These are phyloP conservation scores for Fusarium sacchari DNA, from an alignment of 2,329 filamentous ascomycete genomes.

Conservation along the genomic window DNA sequence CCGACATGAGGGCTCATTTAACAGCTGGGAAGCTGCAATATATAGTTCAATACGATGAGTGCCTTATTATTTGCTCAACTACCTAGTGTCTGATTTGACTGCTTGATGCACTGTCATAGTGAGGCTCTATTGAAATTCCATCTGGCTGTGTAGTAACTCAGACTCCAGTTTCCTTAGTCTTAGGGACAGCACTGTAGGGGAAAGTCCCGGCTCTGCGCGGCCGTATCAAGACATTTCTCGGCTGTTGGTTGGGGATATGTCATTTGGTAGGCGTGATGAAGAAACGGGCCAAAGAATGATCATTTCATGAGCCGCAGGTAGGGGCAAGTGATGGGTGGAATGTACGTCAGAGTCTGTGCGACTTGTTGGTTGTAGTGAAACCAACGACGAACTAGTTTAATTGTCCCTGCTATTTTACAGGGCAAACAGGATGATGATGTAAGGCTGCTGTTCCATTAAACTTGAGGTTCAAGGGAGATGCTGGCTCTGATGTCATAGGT, in stretches of 20 bases:
- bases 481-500: constrained; percentile 6
- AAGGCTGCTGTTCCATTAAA: background rate
- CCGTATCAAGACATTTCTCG: background rate
- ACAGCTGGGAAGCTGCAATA: background rate
- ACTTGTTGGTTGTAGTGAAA: background rate
- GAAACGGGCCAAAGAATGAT: background rate
- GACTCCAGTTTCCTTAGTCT: background rate
- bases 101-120: background rate
- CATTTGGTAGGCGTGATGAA: background rate
- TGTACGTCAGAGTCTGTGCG: background rate
- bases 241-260: background rate
- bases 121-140: background rate
- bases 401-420: background rate
- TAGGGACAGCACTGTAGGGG: too few species aligned
- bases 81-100: background rate
- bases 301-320: background rate
- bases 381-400: background rate
- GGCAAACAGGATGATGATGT: background rate
- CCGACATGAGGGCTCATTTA: background rate
- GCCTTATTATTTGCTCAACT: background rate
- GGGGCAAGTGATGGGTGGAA: background rate
- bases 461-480: constrained; percentile 2
- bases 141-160: background rate
- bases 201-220: background rate
- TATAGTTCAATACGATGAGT: background rate